phyloP scores from a whole-genome alignment of 345 rosid genomes.

The Citrus cavaleriei region DNA sequence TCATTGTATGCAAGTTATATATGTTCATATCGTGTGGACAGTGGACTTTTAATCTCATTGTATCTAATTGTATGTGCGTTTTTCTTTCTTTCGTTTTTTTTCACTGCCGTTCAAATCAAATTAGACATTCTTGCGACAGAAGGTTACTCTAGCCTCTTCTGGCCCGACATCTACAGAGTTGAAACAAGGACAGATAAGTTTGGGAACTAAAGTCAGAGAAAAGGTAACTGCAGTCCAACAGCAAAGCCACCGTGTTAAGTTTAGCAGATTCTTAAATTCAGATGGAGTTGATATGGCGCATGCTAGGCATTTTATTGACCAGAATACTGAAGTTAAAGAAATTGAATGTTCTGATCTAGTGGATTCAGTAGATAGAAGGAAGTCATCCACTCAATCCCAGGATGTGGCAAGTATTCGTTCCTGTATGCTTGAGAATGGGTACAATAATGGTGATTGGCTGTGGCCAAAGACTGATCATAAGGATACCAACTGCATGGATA shows the following conservation, averaged over 20 bases:
- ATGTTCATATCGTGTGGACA: background rate
- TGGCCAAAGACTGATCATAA: constrained; percentile 20
- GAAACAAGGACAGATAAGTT: constrained; percentile 34
- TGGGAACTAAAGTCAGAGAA: constrained; percentile 27
- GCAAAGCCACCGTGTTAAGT: constrained; percentile 8
- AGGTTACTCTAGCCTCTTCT: constrained; percentile 69
- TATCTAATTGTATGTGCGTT: constrained; percentile 1
- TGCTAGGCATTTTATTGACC: constrained; percentile 5
- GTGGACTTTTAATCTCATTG: background rate
- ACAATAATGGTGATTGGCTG: constrained; percentile 21
- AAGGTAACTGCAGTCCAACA: constrained; percentile 5
- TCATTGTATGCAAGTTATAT: background rate
- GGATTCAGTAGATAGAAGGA: constrained; percentile 24
- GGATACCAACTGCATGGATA: constrained; percentile 20
- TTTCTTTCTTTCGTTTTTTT: background rate
- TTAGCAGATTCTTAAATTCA: background rate
- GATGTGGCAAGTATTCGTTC: constrained; percentile 14
- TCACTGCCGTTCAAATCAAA: constrained; percentile 15
- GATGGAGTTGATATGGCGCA: background rate
- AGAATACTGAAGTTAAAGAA: constrained; percentile 21
- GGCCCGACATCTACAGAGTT: constrained; percentile 33
- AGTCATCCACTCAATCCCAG: constrained; percentile 9
- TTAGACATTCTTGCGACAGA: constrained; percentile 92
- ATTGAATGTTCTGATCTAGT: constrained; percentile 27
- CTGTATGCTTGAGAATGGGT: constrained; percentile 12